phyloP scores from a whole-genome alignment of 768 basidiomycete species.

The Pleurotus giganteus region DNA sequence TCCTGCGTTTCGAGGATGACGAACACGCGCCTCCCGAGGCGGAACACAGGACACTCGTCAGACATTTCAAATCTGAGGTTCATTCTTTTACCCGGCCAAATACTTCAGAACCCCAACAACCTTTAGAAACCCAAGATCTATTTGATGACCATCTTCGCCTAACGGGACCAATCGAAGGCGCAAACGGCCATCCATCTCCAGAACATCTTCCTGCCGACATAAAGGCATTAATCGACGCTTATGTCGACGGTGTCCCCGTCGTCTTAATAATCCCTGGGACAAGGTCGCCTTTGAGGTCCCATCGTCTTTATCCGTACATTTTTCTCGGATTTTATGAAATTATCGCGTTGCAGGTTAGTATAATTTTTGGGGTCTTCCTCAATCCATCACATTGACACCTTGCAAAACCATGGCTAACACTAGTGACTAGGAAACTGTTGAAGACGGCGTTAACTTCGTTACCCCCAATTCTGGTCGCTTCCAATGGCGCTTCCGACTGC shows the following conservation, averaged over 20 bases:
- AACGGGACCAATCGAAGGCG: neutral
- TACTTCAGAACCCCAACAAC: no score
- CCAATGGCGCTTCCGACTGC: slow-evolving; percentile 1
- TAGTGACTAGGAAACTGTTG: neutral
- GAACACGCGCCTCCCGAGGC: no score
- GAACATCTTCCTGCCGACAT: neutral
- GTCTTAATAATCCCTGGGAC: neutral
- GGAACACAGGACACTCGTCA: no score
- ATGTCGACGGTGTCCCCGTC: neutral
- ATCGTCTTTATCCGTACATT: neutral
- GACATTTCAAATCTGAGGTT: no score
- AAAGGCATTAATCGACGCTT: neutral
- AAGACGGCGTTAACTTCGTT: neutral
- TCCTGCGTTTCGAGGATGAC: no score
- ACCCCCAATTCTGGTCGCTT: neutral
- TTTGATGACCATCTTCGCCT: no score
- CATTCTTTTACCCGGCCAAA: no score
- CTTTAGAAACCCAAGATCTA: no score
- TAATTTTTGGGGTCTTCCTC: neutral
- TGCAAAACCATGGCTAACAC: no score
- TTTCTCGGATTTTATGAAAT: slow-evolving; percentile 2
- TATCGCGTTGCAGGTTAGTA: neutral
- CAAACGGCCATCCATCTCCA: neutral
- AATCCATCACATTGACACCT: neutral
- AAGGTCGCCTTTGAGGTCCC: neutral